phyloP scores from a whole-genome alignment of 441 rosid genomes.

The Aleurites moluccanus region DNA sequence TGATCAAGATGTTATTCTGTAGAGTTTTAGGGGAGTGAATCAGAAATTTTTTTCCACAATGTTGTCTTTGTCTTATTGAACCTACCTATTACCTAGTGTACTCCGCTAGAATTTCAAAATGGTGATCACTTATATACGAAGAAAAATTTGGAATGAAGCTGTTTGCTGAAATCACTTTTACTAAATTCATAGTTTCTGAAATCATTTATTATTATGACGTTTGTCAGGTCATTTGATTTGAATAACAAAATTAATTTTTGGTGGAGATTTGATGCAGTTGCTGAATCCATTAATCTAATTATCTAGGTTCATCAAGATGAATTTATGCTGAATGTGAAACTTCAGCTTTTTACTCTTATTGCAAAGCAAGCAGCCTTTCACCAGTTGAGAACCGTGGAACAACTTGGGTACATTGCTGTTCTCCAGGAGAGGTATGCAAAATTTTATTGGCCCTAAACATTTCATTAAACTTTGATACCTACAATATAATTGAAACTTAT shows the following conservation, averaged over 20 bases:
- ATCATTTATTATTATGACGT: background rate
- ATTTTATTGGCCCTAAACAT: background rate
- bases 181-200: constrained; percentile 2
- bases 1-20: background rate
- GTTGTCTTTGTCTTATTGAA: no score
- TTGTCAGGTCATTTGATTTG: background rate
- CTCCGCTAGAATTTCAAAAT: background rate
- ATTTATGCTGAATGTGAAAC: constrained; percentile 59
- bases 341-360: constrained; percentile 66
- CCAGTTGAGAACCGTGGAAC: constrained; percentile 89
- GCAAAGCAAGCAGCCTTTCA: constrained; percentile 88
- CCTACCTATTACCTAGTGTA: background rate
- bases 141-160: background rate
- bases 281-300: constrained; percentile 1
- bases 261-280: constrained; percentile 4
- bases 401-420: constrained; percentile 75
- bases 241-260: background rate
- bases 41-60: background rate
- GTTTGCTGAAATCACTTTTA: no score
- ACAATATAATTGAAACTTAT: constrained; percentile 14
- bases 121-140: background rate
- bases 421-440: constrained; percentile 57
- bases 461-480: background rate
- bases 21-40: background rate
- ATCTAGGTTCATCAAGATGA: constrained; percentile 68